phyloP scores from a whole-genome alignment of 2,329 filamentous ascomycete species.

The Camillea tinctor region DNA sequence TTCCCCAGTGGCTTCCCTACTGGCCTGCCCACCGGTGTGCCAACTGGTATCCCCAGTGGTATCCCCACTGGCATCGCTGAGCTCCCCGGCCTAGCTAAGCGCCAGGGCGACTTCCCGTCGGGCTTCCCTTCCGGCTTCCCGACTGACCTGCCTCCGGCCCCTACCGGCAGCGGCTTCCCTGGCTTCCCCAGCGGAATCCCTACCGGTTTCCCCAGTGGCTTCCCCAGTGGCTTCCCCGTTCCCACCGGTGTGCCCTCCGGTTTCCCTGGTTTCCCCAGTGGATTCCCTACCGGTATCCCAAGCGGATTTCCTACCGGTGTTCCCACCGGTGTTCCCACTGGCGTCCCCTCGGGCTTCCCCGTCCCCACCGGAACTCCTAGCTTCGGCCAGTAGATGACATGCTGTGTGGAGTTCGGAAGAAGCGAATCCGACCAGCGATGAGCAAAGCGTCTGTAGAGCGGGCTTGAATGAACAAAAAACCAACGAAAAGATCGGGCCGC shows the following conservation, averaged over 20 bases:
- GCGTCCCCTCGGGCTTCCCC: constrained; percentile 5
- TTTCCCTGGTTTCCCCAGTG: constrained; percentile 7
- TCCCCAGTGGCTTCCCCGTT: constrained; percentile 2
- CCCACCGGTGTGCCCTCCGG: constrained; percentile 1
- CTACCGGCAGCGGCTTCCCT: background rate
- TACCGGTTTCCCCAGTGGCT: background rate
- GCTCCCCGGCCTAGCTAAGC: too few species aligned
- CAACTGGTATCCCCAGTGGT: background rate
- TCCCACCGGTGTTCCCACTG: constrained; percentile 6
- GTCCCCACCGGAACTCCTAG: background rate
- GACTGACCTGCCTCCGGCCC: background rate
- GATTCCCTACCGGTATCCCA: background rate
- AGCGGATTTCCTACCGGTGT: background rate
- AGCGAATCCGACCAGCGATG: background rate
- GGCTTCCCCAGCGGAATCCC: constrained; percentile 1
- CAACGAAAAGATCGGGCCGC: background rate
- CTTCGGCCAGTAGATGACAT: background rate
- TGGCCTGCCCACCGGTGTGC: background rate
- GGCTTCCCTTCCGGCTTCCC: background rate
- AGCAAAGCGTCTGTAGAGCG: background rate
- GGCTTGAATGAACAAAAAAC: background rate
- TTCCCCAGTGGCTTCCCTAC: background rate
- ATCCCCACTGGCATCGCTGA: too few species aligned
- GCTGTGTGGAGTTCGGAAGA: background rate
- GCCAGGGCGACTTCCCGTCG: background rate